Evolutionary conservation across 768 basidiomycete genomes (phyloP).

Genomic region (Lyophyllum atratum): DNA sequence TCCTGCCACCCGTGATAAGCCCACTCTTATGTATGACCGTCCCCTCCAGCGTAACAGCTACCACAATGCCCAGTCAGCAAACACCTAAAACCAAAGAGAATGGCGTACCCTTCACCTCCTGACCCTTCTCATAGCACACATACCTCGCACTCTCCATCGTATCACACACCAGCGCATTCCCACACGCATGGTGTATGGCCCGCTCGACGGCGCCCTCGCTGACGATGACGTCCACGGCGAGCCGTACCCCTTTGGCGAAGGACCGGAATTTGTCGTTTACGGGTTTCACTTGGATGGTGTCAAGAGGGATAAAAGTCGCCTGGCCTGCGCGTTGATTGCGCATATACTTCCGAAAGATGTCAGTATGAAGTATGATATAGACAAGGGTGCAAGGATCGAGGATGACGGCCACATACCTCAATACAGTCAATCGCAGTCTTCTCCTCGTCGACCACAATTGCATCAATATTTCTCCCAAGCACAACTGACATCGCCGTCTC

Average conservation of each 20-base stretch:
- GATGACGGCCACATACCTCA: slow-evolving; percentile 55
- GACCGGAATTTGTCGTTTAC: slow-evolving; percentile 93
- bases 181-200: slow-evolving; percentile 96
- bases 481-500: slow-evolving; percentile 90
- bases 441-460: slow-evolving; percentile 95
- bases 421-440: slow-evolving; percentile 98
- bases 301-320: slow-evolving; percentile 98
- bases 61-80: background rate
- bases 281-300: slow-evolving; percentile 93
- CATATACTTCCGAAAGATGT: slow-evolving; percentile 65
- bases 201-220: slow-evolving; percentile 85
- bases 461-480: slow-evolving; percentile 92
- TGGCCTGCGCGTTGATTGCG: slow-evolving; percentile 93
- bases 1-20: slow-evolving; percentile 92
- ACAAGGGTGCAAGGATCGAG: background rate
- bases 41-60: slow-evolving; percentile 95
- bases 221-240: slow-evolving; percentile 86
- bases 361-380: no score
- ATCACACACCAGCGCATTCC: slow-evolving; percentile 94
- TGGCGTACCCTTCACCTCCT: slow-evolving; percentile 92
- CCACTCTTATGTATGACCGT: slow-evolving; percentile 98
- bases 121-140: slow-evolving; percentile 91
- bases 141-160: slow-evolving; percentile 90
- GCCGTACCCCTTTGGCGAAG: slow-evolving; percentile 83
- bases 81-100: background rate